Evolutionary conservation across 495 filamentous ascomycete species (phyloP).

Genomic region (Annulohypoxylon bovei): DNA sequence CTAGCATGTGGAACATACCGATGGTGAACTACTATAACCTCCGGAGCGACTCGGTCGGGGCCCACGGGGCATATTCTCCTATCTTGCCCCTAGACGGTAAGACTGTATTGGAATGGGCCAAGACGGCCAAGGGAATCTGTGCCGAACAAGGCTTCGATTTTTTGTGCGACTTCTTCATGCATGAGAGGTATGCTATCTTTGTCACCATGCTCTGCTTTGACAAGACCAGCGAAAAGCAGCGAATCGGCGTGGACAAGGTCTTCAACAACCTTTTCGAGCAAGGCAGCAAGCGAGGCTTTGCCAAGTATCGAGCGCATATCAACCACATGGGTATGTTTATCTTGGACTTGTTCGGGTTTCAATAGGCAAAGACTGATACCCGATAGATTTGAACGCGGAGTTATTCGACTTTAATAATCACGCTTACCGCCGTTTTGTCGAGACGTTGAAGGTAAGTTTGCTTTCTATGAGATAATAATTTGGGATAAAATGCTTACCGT

Average conservation of each 20-base stretch:
- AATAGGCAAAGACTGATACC: slow-evolving; percentile 15
- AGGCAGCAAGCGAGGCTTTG: slow-evolving; percentile 52
- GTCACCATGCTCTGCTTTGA: slow-evolving; percentile 59
- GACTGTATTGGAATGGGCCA: slow-evolving; percentile 52
- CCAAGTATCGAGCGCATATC: slow-evolving; percentile 55
- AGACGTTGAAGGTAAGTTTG: slow-evolving; percentile 52
- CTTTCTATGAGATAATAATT: not conserved
- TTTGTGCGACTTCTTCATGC: slow-evolving; percentile 58
- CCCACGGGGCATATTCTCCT: slow-evolving; percentile 56
- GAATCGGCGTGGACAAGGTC: slow-evolving; percentile 43
- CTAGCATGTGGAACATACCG: slow-evolving; percentile 53
- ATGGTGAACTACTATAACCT: slow-evolving; percentile 53
- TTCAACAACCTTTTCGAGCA: slow-evolving; percentile 50
- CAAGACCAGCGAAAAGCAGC: slow-evolving; percentile 50
- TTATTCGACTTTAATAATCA: slow-evolving; percentile 57
- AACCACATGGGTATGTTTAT: slow-evolving; percentile 55
- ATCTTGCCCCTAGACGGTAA: slow-evolving; percentile 54
- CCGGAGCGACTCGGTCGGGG: slow-evolving; percentile 46
- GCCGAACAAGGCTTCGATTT: slow-evolving; percentile 55
- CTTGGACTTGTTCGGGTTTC: not conserved
- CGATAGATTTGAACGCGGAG: slow-evolving; percentile 51
- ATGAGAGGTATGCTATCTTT: slow-evolving; percentile 53
- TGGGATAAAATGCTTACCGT: not conserved
- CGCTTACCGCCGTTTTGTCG: slow-evolving; percentile 54
- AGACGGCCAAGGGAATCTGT: slow-evolving; percentile 48